A percentile compares a stretch with the other conserved stretches of the same genome.
Conservation (phyloP, 139 green algal species). For the Chlamydomonas urium region DNA sequence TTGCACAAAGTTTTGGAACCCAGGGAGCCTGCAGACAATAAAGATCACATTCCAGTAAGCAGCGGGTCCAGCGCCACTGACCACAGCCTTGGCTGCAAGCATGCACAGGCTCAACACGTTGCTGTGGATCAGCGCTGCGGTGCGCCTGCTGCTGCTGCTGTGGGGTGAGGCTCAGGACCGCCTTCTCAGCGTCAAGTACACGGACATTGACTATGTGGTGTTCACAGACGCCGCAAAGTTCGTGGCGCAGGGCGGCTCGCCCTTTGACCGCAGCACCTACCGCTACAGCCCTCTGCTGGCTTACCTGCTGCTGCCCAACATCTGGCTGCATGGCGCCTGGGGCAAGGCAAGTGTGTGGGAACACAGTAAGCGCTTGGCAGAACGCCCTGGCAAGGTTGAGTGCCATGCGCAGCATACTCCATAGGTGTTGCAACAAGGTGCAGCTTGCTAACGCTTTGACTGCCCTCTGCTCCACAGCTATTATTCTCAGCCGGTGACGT, state of each 20-base stretch:
- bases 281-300: constrained; percentile 92
- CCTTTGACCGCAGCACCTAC: constrained; percentile 61
- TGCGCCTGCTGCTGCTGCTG: constrained; percentile 26
- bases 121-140: not conserved
- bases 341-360: constrained; percentile 71
- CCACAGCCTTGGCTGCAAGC: no score
- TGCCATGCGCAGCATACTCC: no score
- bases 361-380: no score
- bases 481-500: constrained; percentile 77
- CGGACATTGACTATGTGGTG: constrained; percentile 83
- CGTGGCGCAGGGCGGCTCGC: constrained; percentile 45
- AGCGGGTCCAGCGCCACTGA: no score
- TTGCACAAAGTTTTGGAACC: no score
- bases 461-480: constrained; percentile 24
- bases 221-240: constrained; percentile 57
- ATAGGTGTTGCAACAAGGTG: no score
- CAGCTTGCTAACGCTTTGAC: no score
- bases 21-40: no score
- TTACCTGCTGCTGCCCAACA: constrained; percentile 75
- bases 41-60: no score
- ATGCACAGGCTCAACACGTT: not conserved
- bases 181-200: constrained; percentile 70
- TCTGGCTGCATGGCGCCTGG: constrained; percentile 54
- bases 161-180: constrained; percentile 24
- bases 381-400: no score